Conservation (phyloP, 768 basidiomycete genomes). For the Omphalotus guepiniiformis region DNA sequence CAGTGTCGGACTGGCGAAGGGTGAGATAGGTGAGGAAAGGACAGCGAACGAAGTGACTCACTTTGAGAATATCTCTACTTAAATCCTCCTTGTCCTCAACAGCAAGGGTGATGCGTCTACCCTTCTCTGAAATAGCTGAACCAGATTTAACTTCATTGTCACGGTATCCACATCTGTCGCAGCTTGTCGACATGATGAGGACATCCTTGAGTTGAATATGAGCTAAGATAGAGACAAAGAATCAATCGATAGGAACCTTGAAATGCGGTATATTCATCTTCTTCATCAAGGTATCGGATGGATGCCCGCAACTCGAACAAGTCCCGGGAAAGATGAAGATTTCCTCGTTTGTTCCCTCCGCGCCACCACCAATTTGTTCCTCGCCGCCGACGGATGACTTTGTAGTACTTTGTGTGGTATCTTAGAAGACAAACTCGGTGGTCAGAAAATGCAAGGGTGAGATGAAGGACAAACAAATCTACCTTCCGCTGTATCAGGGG, state of each 20-base stretch:
- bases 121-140: conserved; percentile 80
- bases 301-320: conserved; percentile 86
- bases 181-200: conserved; percentile 98
- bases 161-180: conserved; percentile 90
- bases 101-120: conserved; percentile 82
- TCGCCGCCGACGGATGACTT: neutral
- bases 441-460: neutral
- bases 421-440: neutral
- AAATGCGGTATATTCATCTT: conserved; percentile 96
- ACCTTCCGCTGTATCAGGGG: conserved; percentile 37
- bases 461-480: neutral
- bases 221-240: neutral
- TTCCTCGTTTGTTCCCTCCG: conserved; percentile 67
- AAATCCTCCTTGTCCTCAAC: conserved; percentile 93
- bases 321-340: conserved; percentile 82
- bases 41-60: conserved; percentile 24
- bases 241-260: conserved; percentile 52
- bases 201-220: conserved; percentile 58
- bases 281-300: conserved; percentile 89
- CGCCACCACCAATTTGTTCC: conserved; percentile 14
- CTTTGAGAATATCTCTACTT: conserved; percentile 91
- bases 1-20: conserved; percentile 78
- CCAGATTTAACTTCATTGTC: conserved; percentile 99
- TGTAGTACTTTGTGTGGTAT: neutral
- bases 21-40: neutral